Conservation (phyloP, 192 early-diverging fungal genomes). For the Entomortierella parvispora region DNA sequence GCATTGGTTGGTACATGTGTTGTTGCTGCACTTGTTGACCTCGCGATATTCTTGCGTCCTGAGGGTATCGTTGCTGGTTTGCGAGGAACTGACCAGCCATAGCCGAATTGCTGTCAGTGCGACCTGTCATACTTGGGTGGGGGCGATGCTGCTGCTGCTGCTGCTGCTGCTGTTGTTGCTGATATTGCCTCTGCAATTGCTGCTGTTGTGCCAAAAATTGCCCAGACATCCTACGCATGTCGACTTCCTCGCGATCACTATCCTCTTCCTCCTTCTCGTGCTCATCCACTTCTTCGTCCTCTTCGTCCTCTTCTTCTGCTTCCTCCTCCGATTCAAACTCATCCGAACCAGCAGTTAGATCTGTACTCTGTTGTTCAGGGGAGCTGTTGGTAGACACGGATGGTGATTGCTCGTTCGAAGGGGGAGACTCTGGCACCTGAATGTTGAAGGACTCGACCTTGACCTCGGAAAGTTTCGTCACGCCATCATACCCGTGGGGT, state of each 20-base stretch:
- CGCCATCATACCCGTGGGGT: constrained; percentile 6
- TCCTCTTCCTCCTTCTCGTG: constrained; percentile 11
- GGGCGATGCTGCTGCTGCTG: constrained; percentile 11
- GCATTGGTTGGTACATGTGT: constrained; percentile 10
- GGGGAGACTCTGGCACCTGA: constrained; percentile 9
- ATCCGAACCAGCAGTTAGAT: constrained; percentile 11
- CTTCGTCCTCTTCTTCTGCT: constrained; percentile 5
- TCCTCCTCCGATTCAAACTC: constrained; percentile 14
- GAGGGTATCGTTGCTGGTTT: background rate
- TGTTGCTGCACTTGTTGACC: background rate
- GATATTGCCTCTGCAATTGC: constrained; percentile 14
- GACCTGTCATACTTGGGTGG: constrained; percentile 21
- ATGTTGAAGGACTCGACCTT: constrained; percentile 15
- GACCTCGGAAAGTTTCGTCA: constrained; percentile 10
- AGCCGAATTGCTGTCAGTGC: constrained; percentile 1
- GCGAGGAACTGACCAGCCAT: background rate
- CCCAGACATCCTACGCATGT: constrained; percentile 9
- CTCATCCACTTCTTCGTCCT: background rate
- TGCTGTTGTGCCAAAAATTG: constrained; percentile 8
- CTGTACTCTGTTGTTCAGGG: constrained; percentile 8
- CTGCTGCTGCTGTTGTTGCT: constrained; percentile 11
- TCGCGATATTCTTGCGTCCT: background rate
- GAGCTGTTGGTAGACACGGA: constrained; percentile 18
- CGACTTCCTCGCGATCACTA: constrained; percentile 10
- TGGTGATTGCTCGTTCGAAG: constrained; percentile 37